Percentiles rank a stretch among this genome's conserved stretches.
Evolutionary conservation across 805 yeast species (phyloP).

Genomic region (Starmerella vitae): DNA sequence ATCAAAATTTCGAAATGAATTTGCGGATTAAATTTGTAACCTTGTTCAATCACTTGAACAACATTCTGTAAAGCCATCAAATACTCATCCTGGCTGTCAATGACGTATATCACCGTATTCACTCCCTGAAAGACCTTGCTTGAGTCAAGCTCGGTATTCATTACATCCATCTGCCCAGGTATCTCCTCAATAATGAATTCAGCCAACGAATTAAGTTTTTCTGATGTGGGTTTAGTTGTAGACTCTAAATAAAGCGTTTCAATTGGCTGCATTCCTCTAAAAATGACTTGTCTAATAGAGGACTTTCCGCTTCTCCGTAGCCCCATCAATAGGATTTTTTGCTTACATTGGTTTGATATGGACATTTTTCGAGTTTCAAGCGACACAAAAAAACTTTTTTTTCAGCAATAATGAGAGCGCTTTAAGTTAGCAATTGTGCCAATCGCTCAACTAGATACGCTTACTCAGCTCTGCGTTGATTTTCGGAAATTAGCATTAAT

Average conservation of each 20-base stretch:
- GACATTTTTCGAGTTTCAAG: too few species aligned
- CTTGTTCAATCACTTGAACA: conserved; percentile 77
- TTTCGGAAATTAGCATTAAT: too few species aligned
- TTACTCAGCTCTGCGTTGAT: too few species aligned
- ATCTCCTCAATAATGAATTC: conserved; percentile 83
- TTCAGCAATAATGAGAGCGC: too few species aligned
- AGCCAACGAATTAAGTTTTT: conserved; percentile 68
- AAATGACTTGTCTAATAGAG: conserved; percentile 88
- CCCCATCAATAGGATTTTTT: conserved; percentile 60
- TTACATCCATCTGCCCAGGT: conserved; percentile 85
- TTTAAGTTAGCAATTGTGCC: too few species aligned
- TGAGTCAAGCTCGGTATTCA: conserved; percentile 66
- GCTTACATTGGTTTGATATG: neutral
- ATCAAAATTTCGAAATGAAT: conserved; percentile 85
- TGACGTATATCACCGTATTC: conserved; percentile 86
- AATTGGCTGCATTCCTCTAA: conserved; percentile 90
- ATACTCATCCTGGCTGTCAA: conserved; percentile 92
- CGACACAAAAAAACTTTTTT: neutral
- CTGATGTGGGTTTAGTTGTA: conserved; percentile 78
- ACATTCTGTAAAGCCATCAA: conserved; percentile 79
- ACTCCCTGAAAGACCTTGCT: conserved; percentile 64
- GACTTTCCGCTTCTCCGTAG: conserved; percentile 72
- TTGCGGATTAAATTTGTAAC: conserved; percentile 67
- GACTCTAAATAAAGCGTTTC: conserved; percentile 84
- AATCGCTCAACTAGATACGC: too few species aligned